A percentile compares a stretch with the other conserved stretches of the same genome.
Conservation (phyloP, 2,329 filamentous ascomycete genomes). For the Exophiala dermatitidis region DNA sequence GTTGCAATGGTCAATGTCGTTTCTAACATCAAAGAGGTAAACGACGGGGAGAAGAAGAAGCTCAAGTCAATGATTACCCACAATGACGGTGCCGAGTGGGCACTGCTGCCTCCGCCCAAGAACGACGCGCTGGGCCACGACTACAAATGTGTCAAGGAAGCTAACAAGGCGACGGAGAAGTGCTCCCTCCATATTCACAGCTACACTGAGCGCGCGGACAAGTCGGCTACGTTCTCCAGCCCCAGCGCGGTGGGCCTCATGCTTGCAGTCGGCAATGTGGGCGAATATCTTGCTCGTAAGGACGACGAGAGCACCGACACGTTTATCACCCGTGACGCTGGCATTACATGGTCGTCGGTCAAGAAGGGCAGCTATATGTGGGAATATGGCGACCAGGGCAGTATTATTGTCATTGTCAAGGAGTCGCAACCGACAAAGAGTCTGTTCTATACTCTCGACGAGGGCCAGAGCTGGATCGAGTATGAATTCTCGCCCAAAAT, state of each 20-base stretch:
- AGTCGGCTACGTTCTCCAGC: conserved; percentile 78
- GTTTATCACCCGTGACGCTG: conserved; percentile 86
- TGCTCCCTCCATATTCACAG: conserved; percentile 91
- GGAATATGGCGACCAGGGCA: conserved; percentile 94
- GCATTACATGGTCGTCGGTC: conserved; percentile 75
- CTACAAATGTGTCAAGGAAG: conserved; percentile 58
- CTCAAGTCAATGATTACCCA: conserved; percentile 90
- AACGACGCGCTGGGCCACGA: conserved; percentile 64
- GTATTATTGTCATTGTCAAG: conserved; percentile 79
- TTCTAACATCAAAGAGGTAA: conserved; percentile 59
- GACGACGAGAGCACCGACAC: conserved; percentile 79
- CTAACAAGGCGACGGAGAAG: conserved; percentile 50
- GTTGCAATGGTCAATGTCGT: conserved; percentile 83
- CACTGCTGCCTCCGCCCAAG: conserved; percentile 62
- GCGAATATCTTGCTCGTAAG: conserved; percentile 57
- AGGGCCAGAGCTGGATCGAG: conserved; percentile 71
- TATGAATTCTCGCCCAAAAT: conserved; percentile 63
- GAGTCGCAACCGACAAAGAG: conserved; percentile 60
- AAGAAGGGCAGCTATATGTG: conserved; percentile 86
- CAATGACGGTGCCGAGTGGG: conserved; percentile 90
- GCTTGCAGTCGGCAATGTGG: conserved; percentile 88
- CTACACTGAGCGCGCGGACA: conserved; percentile 83
- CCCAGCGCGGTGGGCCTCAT: conserved; percentile 81
- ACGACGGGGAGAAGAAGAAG: conserved; percentile 62
- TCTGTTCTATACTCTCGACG: conserved; percentile 70